phyloP scores from a whole-genome alignment of 257 asterid genomes.

The Euphrasia confusa region DNA sequence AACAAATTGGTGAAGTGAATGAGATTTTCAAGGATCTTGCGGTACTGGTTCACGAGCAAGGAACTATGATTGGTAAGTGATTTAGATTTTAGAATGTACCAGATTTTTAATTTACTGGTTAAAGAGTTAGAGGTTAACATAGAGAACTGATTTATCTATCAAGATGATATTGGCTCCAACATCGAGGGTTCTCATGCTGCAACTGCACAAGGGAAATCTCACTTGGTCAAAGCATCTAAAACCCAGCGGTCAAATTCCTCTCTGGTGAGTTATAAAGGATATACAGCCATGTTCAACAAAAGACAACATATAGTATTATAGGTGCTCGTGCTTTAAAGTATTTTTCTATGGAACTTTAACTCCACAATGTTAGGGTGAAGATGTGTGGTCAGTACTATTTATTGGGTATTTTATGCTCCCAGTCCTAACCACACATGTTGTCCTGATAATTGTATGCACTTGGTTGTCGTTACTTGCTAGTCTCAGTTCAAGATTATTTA shows the following conservation, averaged over 20 bases:
- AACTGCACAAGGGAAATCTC: constrained; percentile 80
- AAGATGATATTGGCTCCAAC: constrained; percentile 85
- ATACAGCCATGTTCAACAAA: constrained; percentile 9
- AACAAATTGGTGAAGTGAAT: constrained; percentile 92
- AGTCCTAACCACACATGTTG: neutral
- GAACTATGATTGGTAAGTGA: constrained; percentile 70
- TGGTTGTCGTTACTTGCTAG: neutral
- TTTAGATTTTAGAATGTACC: constrained; percentile 10
- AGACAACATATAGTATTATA: neutral
- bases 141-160: constrained; percentile 2
- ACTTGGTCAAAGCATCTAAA: constrained; percentile 85
- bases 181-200: constrained; percentile 82
- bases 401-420: neutral
- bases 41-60: constrained; percentile 81
- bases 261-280: constrained; percentile 47
- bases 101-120: constrained; percentile 3
- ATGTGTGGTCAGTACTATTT: constrained; percentile 1
- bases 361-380: neutral
- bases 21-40: constrained; percentile 94
- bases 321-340: neutral
- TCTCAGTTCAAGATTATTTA: constrained; percentile 3
- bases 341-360: neutral
- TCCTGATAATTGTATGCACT: neutral
- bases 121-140: constrained; percentile 17
- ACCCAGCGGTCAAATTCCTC: constrained; percentile 85